Base-by-base conservation (phyloP, 495 filamentous ascomycete species). In the Astrothelium macrocarpum region DNA sequence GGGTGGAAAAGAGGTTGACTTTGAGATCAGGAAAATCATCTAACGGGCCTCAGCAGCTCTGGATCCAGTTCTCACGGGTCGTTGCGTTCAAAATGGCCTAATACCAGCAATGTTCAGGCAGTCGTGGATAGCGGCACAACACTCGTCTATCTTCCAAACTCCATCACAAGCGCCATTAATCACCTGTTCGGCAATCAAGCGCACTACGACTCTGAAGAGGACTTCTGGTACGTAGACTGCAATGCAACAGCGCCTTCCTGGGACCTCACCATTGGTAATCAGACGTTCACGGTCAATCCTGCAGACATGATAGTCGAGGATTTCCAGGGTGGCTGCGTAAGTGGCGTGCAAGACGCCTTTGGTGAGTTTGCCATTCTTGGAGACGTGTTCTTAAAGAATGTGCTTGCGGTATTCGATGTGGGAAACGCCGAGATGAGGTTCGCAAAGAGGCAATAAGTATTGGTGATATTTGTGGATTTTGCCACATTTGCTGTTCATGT, bases 371-470 rank as follows among this genome's bases (percentile, higher is more conserved):
- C 62, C 32, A 83, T 89, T 26, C 65, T 90, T 23, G 86, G 86
- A 1, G 81, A 83, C 65, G 77, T 77, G 0, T 89, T 86, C 66
- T 75, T 87, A 76, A 86, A 84, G 71, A 86, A 82, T 67, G 85
- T 86, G 0, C 69, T 89, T 16, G 77, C 78, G 0, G 81, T 85
- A 10, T 86, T 84, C 68, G 83, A 88, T 74, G 75, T 88, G 53
- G 84, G 82, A 10, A 74, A 73, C 62, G 76, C 76, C 29, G 71
- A 80, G 76, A 78, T 87, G 80, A 67, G 77, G 39, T 84, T 84
- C 64, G 68, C 68, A 31, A 60, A 62, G 46, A 63, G 70, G 63
- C 60, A 65, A 60, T 65, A 16, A 56, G 25, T 16, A 56, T 29
- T 11, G 26, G 5, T 29, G n/a, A 28, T 1, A 56, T 29, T 9